A percentile compares a stretch with the other conserved stretches of the same genome.
Evolutionary conservation across 208 protist species (phyloP).

Genomic region (Trichomonas vaginalis): DNA sequence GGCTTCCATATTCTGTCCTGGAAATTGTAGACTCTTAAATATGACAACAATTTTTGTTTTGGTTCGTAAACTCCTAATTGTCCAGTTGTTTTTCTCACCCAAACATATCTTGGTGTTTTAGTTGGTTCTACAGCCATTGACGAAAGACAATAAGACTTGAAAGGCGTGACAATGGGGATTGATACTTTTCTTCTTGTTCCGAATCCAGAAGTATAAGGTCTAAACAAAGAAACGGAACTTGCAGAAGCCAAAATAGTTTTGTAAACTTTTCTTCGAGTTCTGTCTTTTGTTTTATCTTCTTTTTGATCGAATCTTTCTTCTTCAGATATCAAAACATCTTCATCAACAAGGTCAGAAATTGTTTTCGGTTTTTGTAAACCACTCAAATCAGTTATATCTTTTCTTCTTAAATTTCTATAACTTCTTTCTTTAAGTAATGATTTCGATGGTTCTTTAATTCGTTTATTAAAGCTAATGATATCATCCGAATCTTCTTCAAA

Average conservation of each 20-base stretch:
- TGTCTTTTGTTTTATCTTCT: background rate
- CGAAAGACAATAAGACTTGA: background rate
- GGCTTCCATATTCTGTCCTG: background rate
- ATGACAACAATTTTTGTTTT: background rate
- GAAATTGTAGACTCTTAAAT: background rate
- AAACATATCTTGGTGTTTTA: background rate
- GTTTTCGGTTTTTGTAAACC: background rate
- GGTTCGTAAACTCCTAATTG: background rate
- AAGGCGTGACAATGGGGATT: background rate
- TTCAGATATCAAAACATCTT: background rate
- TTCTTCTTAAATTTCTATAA: background rate
- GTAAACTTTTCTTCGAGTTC: background rate
- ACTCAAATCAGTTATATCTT: background rate
- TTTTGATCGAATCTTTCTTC: background rate
- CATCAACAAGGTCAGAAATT: background rate
- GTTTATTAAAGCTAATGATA: background rate
- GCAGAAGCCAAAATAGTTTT: background rate
- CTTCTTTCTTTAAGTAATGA: background rate
- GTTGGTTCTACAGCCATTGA: background rate
- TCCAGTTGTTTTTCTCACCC: background rate
- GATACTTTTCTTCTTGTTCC: background rate
- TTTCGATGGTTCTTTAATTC: background rate
- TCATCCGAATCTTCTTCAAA: background rate
- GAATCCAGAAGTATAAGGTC: background rate
- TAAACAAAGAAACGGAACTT: background rate